A percentile compares a stretch with the other conserved stretches of the same genome.
Evolutionary conservation across 257 asterid species (phyloP).

Genomic region (Thymus quinquecostatus): DNA sequence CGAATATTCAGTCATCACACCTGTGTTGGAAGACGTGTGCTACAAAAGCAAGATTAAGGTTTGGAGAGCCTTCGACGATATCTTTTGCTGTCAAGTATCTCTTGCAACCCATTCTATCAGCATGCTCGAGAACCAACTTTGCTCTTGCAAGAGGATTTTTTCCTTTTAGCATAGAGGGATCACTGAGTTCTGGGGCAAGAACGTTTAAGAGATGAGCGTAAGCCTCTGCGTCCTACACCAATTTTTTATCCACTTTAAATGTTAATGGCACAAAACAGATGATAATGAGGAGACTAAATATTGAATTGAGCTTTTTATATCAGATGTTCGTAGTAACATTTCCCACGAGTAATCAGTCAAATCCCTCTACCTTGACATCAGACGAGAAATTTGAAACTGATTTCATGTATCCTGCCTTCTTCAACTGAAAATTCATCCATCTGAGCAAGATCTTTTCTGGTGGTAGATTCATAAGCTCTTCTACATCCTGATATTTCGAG

Average conservation of each 20-base stretch:
- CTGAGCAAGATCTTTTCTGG: conserved; percentile 92
- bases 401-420: conserved; percentile 73
- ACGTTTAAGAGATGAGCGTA: conserved; percentile 84
- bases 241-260: not conserved
- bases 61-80: conserved; percentile 92
- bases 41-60: conserved; percentile 97
- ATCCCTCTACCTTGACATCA: conserved; percentile 75
- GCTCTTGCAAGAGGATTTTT: conserved; percentile 77
- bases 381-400: conserved; percentile 90
- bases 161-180: conserved; percentile 66
- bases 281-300: not conserved
- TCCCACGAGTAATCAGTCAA: not conserved
- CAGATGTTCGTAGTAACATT: not conserved
- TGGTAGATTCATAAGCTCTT: conserved; percentile 91
- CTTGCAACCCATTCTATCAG: conserved; percentile 98
- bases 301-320: not conserved
- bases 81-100: conserved; percentile 94
- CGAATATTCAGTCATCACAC: conserved; percentile 77
- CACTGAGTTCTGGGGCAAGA: conserved; percentile 87
- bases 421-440: conserved; percentile 98
- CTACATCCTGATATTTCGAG: conserved; percentile 60
- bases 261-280: not conserved
- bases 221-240: conserved; percentile 81
- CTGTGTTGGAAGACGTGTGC: conserved; percentile 98
- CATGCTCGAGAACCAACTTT: conserved; percentile 89